Conservation (phyloP, 805 yeast species). For the Phaffomyces opuntiae region DNA sequence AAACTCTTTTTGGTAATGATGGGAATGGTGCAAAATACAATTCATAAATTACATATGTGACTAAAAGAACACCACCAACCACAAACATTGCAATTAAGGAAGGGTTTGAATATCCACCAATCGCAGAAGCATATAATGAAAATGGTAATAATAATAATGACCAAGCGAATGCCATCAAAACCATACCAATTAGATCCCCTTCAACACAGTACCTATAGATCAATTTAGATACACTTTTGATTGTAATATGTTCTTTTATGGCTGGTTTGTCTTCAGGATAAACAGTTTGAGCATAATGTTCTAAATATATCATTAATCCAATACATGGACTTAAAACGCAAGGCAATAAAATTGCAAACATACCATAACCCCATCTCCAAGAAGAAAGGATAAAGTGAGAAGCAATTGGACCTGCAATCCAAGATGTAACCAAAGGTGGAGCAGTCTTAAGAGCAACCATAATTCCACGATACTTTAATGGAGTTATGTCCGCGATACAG, state of each 20-base stretch:
- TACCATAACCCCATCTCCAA: conserved; percentile 48
- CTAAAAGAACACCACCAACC: conserved; percentile 31
- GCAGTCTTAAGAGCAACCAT: conserved; percentile 28
- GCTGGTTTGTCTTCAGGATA: background rate
- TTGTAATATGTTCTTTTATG: background rate
- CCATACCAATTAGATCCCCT: conserved; percentile 32
- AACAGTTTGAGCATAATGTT: conserved; percentile 23
- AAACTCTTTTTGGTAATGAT: conserved; percentile 29
- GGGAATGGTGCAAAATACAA: conserved; percentile 30
- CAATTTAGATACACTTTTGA: conserved; percentile 1
- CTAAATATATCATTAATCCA: conserved; percentile 21
- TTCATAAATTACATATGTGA: conserved; percentile 31
- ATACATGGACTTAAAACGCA: conserved; percentile 29
- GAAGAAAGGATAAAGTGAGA: conserved; percentile 13
- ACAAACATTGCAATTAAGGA: conserved; percentile 38
- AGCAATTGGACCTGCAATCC: conserved; percentile 36
- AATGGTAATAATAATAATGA: conserved; percentile 32
- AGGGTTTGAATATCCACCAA: conserved; percentile 30
- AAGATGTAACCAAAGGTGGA: conserved; percentile 35
- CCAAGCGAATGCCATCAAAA: conserved; percentile 33
- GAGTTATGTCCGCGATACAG: conserved; percentile 31
- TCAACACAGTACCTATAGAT: conserved; percentile 23
- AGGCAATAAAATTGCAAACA: conserved; percentile 41
- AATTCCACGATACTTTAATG: conserved; percentile 33
- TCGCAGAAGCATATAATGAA: conserved; percentile 28